These are phyloP conservation scores for Acer saccharum DNA, from an alignment of 345 rosid species.

Conservation along the genomic window DNA sequence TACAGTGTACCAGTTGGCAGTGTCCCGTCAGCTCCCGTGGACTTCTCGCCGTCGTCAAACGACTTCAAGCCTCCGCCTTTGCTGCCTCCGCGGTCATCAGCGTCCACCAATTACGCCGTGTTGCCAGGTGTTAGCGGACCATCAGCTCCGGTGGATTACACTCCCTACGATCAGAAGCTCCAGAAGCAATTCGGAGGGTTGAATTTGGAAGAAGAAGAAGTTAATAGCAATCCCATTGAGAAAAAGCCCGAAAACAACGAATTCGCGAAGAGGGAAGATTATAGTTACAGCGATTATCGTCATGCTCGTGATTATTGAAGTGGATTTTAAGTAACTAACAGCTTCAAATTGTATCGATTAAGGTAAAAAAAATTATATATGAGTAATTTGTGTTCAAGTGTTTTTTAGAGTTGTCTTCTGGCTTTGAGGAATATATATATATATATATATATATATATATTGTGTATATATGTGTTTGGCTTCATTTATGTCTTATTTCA, in stretches of 20 bases:
- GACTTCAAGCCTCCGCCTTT: slow-evolving; percentile 47
- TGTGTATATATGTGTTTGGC: not conserved
- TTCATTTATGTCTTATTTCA: not conserved
- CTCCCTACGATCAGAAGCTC: slow-evolving; percentile 47
- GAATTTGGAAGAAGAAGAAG: slow-evolving; percentile 53
- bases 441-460: not conserved
- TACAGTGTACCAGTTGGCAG: slow-evolving; percentile 25
- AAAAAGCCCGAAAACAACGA: slow-evolving; percentile 38
- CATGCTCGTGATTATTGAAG: slow-evolving; percentile 42
- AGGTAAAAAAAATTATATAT: not conserved
- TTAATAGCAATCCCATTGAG: slow-evolving; percentile 30
- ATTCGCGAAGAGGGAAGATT: slow-evolving; percentile 35
- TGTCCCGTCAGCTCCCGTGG: slow-evolving; percentile 56
- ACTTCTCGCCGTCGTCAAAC: slow-evolving; percentile 26
- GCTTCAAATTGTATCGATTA: not conserved
- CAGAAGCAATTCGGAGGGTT: slow-evolving; percentile 40
- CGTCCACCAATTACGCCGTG: slow-evolving; percentile 33
- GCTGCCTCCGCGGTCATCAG: slow-evolving; percentile 29
- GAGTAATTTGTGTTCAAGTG: slow-evolving; percentile 9
- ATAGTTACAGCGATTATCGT: slow-evolving; percentile 42
- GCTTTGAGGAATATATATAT: slow-evolving; percentile 2
- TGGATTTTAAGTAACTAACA: slow-evolving; percentile 7
- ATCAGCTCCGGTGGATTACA: slow-evolving; percentile 60
- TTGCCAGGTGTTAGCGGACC: slow-evolving; percentile 45
- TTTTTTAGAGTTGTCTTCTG: slow-evolving; percentile 9